These are phyloP conservation scores for Phytophthora pistaciae DNA, from an alignment of 352 stramenopile genomes.

Conservation along the genomic window DNA sequence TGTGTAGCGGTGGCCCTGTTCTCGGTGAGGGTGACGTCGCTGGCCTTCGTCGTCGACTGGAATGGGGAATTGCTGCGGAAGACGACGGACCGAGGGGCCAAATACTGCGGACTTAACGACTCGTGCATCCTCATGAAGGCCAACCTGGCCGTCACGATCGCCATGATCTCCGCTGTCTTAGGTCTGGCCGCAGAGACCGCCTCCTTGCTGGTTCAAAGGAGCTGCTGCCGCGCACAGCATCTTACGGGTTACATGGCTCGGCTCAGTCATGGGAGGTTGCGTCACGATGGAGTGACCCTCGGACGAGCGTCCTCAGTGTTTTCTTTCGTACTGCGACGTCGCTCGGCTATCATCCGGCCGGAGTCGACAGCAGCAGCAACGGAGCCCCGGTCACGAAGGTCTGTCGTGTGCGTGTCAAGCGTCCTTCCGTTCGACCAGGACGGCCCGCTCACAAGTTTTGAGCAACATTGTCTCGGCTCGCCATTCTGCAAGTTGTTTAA, in stretches of 20 bases:
- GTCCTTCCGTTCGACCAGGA: background rate
- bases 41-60: conserved; percentile 33
- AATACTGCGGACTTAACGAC: conserved; percentile 36
- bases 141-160: conserved; percentile 23
- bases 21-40: conserved; percentile 19
- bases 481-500: conserved; percentile 27
- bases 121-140: conserved; percentile 41
- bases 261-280: background rate
- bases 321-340: background rate
- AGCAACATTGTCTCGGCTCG: conserved; percentile 22
- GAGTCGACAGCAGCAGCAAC: background rate
- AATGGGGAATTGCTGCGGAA: conserved; percentile 32
- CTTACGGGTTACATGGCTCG: background rate
- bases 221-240: background rate
- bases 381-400: background rate
- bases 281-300: background rate
- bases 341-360: background rate
- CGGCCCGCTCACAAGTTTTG: conserved; percentile 15
- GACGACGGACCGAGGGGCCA: conserved; percentile 21
- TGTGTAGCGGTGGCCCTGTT: conserved; percentile 15
- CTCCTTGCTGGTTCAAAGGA: conserved; percentile 29
- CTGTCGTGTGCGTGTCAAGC: background rate
- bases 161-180: conserved; percentile 10
- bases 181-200: conserved; percentile 11
- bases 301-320: background rate